Evolutionary conservation across 1,284 basidiomycete genomes (phyloP).

Genomic region (Pterula multifida): DNA sequence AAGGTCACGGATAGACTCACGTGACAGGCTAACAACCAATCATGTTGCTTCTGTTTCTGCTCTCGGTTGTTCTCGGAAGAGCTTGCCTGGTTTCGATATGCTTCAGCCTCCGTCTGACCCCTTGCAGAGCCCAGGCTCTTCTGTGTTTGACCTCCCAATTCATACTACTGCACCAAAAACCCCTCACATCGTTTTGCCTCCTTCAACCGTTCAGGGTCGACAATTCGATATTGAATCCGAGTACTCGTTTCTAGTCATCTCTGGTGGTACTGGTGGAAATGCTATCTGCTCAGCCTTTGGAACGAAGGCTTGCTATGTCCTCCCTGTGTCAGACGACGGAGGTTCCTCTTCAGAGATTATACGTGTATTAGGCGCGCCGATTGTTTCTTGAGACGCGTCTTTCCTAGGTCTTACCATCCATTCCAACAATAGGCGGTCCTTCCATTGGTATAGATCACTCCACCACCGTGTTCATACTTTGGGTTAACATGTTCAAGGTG

Average conservation of each 20-base stretch:
- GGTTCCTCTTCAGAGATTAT: conserved; percentile 81
- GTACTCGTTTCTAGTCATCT: conserved; percentile 52
- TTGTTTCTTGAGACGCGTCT: background rate
- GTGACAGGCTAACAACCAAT: background rate
- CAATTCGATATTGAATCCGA: conserved; percentile 6
- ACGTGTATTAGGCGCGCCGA: conserved; percentile 47
- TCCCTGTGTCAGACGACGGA: conserved; percentile 81
- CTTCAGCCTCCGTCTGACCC: background rate
- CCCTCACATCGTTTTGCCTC: conserved; percentile 12
- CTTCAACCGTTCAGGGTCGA: conserved; percentile 5
- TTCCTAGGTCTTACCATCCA: background rate
- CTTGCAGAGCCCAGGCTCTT: conserved; percentile 48
- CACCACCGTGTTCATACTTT: conserved; percentile 4
- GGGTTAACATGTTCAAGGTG: conserved; percentile 33
- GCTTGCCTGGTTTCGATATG: background rate
- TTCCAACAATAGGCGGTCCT: conserved; percentile 31
- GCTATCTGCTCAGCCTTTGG: conserved; percentile 67
- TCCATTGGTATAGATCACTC: conserved; percentile 50
- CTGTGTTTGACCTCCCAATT: conserved; percentile 58
- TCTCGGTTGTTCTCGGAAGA: background rate
- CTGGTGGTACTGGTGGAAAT: conserved; percentile 77
- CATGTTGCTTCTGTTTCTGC: background rate
- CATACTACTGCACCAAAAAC: conserved; percentile 16
- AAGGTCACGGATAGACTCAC: background rate
- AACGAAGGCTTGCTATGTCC: conserved; percentile 51